phyloP scores from a whole-genome alignment of 306 rosid genomes.

The Medicago truncatula region MtrunA17r5.0-ANR NC_053042.1:56489001-56489500 shows the following conservation, averaged over 20 bases:
- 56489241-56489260: slow-evolving; percentile 94
- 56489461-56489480: slow-evolving; percentile 54
- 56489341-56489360: slow-evolving; percentile 60
- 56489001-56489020: slow-evolving; percentile 51
- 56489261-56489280: slow-evolving; percentile 95
- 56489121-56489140: slow-evolving; percentile 91
- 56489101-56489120: slow-evolving; percentile 84
- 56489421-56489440: slow-evolving; percentile 54
- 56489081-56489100: slow-evolving; percentile 82
- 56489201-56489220: slow-evolving; percentile 77
- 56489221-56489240: slow-evolving; percentile 63
- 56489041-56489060: neutral
- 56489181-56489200: slow-evolving; percentile 80
- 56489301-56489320: slow-evolving; percentile 99
- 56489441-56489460: slow-evolving; percentile 56
- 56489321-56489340: slow-evolving; percentile 49
- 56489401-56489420: slow-evolving; percentile 64
- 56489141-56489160: slow-evolving; percentile 77
- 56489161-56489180: slow-evolving; percentile 84
- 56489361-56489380: slow-evolving; percentile 85
- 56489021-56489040: neutral
- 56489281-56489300: slow-evolving; percentile 90
- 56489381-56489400: slow-evolving; percentile 73
- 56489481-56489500: slow-evolving; percentile 45
- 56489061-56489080: neutral